Percentiles rank a stretch among this genome's conserved stretches.
Conservation (phyloP, 1,284 basidiomycete species). For the Marasmius sp. region DNA sequence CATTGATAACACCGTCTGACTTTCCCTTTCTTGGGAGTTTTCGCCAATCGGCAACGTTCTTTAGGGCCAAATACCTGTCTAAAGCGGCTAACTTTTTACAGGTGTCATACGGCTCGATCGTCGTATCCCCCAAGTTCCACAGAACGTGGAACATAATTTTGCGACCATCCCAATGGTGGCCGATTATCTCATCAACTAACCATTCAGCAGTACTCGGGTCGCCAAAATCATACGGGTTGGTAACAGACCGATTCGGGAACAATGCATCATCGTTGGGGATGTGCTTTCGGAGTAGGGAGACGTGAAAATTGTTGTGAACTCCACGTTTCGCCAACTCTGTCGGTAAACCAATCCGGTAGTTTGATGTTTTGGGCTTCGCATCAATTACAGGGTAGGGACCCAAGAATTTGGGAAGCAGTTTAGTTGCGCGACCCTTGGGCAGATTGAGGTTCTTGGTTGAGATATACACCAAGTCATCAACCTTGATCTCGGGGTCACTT, state of each 20-base stretch:
- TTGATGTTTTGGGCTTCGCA: slow-evolving; percentile 14
- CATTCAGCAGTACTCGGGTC: slow-evolving; percentile 27
- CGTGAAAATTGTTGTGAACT: slow-evolving; percentile 31
- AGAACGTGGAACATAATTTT: slow-evolving; percentile 26
- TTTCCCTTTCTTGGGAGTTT: not conserved
- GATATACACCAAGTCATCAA: not conserved
- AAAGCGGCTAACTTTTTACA: slow-evolving; percentile 23
- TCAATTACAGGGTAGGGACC: slow-evolving; percentile 18
- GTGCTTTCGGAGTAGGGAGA: slow-evolving; percentile 24
- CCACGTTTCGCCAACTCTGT: slow-evolving; percentile 20
- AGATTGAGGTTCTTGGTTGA: slow-evolving; percentile 15
- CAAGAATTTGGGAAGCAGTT: slow-evolving; percentile 18
- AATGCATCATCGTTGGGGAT: not conserved
- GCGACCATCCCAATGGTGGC: slow-evolving; percentile 26
- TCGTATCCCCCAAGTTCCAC: slow-evolving; percentile 34
- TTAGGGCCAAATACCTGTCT: slow-evolving; percentile 19
- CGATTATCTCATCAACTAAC: slow-evolving; percentile 28
- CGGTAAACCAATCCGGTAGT: slow-evolving; percentile 26
- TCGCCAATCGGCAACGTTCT: not conserved
- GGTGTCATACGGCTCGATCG: slow-evolving; percentile 29
- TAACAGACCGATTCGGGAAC: slow-evolving; percentile 14
- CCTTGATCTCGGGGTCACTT: slow-evolving; percentile 2
- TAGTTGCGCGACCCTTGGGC: slow-evolving; percentile 16
- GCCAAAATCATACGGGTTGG: slow-evolving; percentile 9
- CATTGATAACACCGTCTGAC: too few relatives aligned